A percentile compares a stretch with the other conserved stretches of the same genome.
Evolutionary conservation across 176 grass and related monocot species (phyloP).

Genomic region (Alloteropsis semialata): DNA sequence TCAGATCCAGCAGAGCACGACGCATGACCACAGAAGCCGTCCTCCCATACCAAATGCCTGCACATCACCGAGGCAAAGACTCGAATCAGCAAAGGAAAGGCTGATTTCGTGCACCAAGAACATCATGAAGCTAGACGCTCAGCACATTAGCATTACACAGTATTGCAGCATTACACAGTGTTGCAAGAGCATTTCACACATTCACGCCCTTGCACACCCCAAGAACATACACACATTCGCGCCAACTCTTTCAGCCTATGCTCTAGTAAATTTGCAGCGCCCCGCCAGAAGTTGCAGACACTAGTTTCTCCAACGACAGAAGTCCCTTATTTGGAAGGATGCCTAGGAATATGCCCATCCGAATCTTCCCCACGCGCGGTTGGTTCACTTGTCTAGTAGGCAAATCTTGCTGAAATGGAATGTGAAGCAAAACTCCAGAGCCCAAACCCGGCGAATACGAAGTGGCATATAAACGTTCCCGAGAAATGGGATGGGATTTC

Average conservation of each 20-base stretch:
- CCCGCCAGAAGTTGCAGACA: not conserved
- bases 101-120: not conserved
- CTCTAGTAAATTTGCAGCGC: conserved; percentile 29
- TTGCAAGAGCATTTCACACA: not conserved
- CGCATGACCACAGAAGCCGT: conserved; percentile 57
- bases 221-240: not conserved
- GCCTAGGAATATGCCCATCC: conserved; percentile 25
- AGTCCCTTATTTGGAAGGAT: conserved; percentile 25
- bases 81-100: conserved; percentile 8
- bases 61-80: conserved; percentile 18
- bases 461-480: not conserved
- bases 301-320: not conserved
- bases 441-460: not conserved
- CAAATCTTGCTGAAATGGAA: conserved; percentile 44
- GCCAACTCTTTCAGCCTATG: not conserved
- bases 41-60: conserved; percentile 91
- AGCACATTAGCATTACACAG: not conserved
- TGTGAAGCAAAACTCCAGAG: conserved; percentile 11
- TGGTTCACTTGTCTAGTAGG: conserved; percentile 9
- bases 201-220: not conserved
- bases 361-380: conserved; percentile 40
- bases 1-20: conserved; percentile 36
- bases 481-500: not conserved
- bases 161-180: not conserved
- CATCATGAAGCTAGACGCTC: not conserved